phyloP scores from a whole-genome alignment of 1,139 yeast species.

The Saccharomyces hybrid region DNA sequence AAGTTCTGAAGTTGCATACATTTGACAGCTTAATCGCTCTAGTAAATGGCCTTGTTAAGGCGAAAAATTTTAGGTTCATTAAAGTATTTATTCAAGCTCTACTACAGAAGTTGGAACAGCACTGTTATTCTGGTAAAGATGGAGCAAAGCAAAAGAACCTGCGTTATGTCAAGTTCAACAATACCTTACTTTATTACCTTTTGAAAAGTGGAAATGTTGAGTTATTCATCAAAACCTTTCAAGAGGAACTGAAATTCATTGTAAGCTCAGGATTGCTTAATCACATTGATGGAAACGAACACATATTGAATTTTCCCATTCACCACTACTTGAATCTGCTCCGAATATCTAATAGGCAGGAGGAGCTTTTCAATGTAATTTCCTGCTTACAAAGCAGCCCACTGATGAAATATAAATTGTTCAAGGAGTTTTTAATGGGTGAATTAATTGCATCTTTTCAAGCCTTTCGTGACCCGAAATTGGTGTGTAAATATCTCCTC shows the following conservation, averaged over 20 bases:
- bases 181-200: conserved; percentile 15
- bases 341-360: conserved; percentile 4
- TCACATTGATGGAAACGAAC: conserved; percentile 6
- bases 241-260: conserved; percentile 8
- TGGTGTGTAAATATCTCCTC: conserved; percentile 1
- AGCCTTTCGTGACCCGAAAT: not conserved
- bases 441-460: not conserved
- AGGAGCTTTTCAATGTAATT: conserved; percentile 1
- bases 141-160: not conserved
- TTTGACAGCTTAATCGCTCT: conserved; percentile 18
- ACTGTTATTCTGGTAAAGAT: not conserved
- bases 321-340: conserved; percentile 14
- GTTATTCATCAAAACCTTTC: conserved; percentile 16
- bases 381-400: not conserved
- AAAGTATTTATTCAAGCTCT: conserved; percentile 20
- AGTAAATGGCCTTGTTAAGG: conserved; percentile 12
- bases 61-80: conserved; percentile 16
- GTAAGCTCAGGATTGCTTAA: conserved; percentile 1
- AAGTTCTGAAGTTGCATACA: conserved; percentile 19
- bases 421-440: not conserved
- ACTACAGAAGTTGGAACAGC: conserved; percentile 16
- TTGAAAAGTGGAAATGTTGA: conserved; percentile 13
- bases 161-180: conserved; percentile 15
- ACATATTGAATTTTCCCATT: conserved; percentile 15
- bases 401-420: not conserved